Percentiles rank a stretch among this genome's conserved stretches.
Conservation (phyloP, 495 filamentous ascomycete genomes). For the Penicillium daleae region DNA sequence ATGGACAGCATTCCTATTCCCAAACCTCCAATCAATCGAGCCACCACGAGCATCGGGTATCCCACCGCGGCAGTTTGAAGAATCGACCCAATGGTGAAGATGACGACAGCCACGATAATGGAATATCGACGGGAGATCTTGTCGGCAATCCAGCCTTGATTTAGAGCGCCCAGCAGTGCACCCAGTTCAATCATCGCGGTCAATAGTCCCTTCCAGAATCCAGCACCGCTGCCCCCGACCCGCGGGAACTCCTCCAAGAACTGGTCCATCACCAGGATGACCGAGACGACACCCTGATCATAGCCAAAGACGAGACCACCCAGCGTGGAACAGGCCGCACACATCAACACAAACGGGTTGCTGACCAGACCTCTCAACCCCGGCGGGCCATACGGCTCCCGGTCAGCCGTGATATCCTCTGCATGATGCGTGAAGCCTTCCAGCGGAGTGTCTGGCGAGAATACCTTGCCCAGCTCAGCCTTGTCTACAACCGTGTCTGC, state of each 20-base stretch:
- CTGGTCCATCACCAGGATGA: slow-evolving; percentile 61
- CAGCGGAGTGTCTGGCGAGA: slow-evolving; percentile 19
- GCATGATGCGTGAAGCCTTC: slow-evolving; percentile 48
- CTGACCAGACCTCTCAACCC: slow-evolving; percentile 52
- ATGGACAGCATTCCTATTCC: slow-evolving; percentile 62
- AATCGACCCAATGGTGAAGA: slow-evolving; percentile 59
- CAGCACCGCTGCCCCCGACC: slow-evolving; percentile 49
- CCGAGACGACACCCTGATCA: slow-evolving; percentile 59
- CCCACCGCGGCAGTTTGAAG: slow-evolving; percentile 59
- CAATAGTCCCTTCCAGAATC: slow-evolving; percentile 63
- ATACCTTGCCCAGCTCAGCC: slow-evolving; percentile 18
- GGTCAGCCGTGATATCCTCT: slow-evolving; percentile 40
- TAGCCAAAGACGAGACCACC: slow-evolving; percentile 63
- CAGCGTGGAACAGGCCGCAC: slow-evolving; percentile 57
- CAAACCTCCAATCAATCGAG: slow-evolving; percentile 62
- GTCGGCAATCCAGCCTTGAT: slow-evolving; percentile 63
- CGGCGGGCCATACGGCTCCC: slow-evolving; percentile 51
- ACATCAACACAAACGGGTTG: slow-evolving; percentile 55
- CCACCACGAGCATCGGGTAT: slow-evolving; percentile 62
- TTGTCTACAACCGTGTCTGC: slow-evolving; percentile 9
- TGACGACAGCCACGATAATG: slow-evolving; percentile 56
- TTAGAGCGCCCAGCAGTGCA: slow-evolving; percentile 57
- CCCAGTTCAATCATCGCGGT: slow-evolving; percentile 65
- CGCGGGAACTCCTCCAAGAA: slow-evolving; percentile 55
- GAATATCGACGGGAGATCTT: slow-evolving; percentile 60